Conservation (phyloP, 257 asterid genomes). For the Asclepias syriaca region DNA sequence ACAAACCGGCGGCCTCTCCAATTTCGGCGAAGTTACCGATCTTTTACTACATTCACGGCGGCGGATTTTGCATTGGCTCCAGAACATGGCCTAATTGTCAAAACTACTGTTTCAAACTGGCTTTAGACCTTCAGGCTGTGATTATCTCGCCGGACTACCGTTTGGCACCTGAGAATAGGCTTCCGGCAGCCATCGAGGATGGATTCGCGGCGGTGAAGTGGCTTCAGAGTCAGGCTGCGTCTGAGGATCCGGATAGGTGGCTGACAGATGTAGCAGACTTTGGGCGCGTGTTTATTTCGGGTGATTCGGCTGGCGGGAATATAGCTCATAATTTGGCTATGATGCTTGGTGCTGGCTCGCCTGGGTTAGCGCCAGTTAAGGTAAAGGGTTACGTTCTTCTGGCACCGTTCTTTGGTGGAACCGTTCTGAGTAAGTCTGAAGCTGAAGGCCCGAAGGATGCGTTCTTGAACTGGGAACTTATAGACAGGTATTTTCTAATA, state of each 20-base stretch:
- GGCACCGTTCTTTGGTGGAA: constrained; percentile 77
- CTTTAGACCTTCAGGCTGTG: constrained; percentile 54
- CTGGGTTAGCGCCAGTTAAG: constrained; percentile 44
- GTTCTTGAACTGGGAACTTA: constrained; percentile 55
- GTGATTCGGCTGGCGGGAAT: constrained; percentile 83
- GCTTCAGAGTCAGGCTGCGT: constrained; percentile 52
- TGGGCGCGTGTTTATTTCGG: constrained; percentile 47
- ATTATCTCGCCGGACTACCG: constrained; percentile 64
- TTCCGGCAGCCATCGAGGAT: constrained; percentile 74
- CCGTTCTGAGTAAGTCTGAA: constrained; percentile 48
- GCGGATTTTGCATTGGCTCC: constrained; percentile 74
- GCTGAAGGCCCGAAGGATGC: constrained; percentile 73
- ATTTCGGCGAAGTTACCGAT: constrained; percentile 48
- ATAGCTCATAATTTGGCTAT: constrained; percentile 63
- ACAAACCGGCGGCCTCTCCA: constrained; percentile 48
- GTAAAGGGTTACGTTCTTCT: constrained; percentile 62
- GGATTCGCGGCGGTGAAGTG: constrained; percentile 54
- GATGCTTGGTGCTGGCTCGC: constrained; percentile 41
- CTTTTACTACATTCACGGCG: constrained; percentile 69
- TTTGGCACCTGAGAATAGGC: constrained; percentile 65
- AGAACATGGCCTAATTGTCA: constrained; percentile 76
- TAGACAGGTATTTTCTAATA: constrained; percentile 43
- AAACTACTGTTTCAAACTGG: constrained; percentile 67
- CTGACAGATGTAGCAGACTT: constrained; percentile 49
- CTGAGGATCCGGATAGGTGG: constrained; percentile 49